Conservation (phyloP, 164 flowering plant species). For the Magnolia kwangsiensis region DNA sequence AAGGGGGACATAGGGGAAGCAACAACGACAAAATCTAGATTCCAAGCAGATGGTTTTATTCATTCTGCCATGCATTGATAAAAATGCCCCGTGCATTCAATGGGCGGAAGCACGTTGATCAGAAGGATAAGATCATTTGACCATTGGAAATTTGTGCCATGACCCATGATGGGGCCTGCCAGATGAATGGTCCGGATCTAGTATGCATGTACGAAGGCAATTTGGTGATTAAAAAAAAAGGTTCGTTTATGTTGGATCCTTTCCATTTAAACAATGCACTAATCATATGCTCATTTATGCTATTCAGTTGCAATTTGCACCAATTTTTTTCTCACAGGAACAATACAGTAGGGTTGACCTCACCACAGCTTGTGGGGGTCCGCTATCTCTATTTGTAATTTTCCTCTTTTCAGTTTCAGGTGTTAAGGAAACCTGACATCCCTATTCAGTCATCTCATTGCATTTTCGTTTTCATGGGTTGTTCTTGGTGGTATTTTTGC, state of each 20-base stretch:
- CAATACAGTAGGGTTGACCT: too few species aligned
- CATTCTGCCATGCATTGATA: neutral
- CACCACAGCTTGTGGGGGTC: too few species aligned
- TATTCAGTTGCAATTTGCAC: neutral
- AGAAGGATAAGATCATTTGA: neutral
- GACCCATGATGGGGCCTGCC: neutral
- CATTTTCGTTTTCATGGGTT: too few species aligned
- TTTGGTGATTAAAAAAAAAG: neutral
- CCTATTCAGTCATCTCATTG: too few species aligned
- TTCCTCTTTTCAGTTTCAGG: too few species aligned
- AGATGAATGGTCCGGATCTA: neutral
- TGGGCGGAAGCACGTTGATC: neutral
- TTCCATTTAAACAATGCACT: neutral
- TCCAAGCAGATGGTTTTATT: neutral
- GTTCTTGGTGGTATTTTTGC: too few species aligned
- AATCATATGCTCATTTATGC: neutral
- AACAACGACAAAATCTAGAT: conserved; percentile 6
- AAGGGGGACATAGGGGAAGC: neutral
- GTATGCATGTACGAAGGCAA: neutral
- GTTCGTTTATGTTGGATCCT: neutral
- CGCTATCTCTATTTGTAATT: too few species aligned
- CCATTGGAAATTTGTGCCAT: neutral
- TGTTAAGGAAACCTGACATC: too few species aligned
- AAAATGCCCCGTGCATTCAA: neutral
- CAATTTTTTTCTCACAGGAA: neutral